Base-by-base conservation (phyloP, 345 rosid genomes). In the Euphorbia peplus region DNA sequence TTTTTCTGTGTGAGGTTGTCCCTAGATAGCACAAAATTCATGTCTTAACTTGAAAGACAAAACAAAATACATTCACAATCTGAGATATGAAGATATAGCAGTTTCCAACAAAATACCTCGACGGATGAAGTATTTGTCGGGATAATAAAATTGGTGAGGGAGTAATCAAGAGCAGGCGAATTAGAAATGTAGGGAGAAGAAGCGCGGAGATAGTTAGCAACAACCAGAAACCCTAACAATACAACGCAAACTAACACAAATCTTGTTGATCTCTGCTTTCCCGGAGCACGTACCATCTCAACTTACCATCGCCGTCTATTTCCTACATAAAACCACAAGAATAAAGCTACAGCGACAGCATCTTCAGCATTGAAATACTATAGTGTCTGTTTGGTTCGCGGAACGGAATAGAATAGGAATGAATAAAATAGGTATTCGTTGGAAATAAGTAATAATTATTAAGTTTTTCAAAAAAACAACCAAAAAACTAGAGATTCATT, bases 191-290 rank as follows among this genome's bases (percentile, higher is more conserved):
- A 70, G 64, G 78, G 39, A 62, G 86, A 68, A 68, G 96, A 87
- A 63, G 91, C 96, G 96, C 99, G 90, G n/a, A 89, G 71, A 67
- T 85, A 87, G 78, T 90, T 88, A 5, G 87, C 88, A 47, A 91
- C 37, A 58, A 91, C 83, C 19, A 90, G 95, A 30, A 78, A 67
- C 25, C 88, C 88, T 46, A 93, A 39, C 54, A 88, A 66, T 14
- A 67, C 71, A 28, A 88, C 79, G 63, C 80, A 80, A 8, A 71
- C 70, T 64, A 80, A 41, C 63, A 84, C 80, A 68, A 84, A 76
- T 53, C 78, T 76, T 16, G 85, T 81, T 29, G 83, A 83, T 53
- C 63, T 77, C 65, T 68, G 88, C 79, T 85, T 93, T 69, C 78
- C 88, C 4, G 73, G 39, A 10, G 63, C 69, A 80, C 86, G 79